Conservation (phyloP, 345 rosid genomes). For the Dimocarpus longan region DNA sequence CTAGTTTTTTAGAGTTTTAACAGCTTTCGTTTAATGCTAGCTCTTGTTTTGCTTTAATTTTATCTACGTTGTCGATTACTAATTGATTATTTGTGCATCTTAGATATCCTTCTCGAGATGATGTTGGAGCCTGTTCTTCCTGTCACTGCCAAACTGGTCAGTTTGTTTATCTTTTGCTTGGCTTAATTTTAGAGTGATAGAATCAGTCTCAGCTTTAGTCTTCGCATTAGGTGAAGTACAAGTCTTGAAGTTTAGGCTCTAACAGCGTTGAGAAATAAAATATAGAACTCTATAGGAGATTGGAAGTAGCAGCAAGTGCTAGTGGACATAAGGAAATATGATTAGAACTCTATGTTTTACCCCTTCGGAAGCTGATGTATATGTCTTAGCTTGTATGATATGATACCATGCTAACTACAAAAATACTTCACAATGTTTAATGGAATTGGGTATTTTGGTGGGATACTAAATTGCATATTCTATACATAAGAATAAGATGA, state of each 20-base stretch:
- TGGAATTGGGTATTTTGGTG: not conserved
- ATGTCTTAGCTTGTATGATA: not conserved
- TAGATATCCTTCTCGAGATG: slow-evolving; percentile 65
- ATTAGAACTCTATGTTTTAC: not conserved
- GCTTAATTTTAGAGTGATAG: not conserved
- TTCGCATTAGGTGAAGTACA: not conserved
- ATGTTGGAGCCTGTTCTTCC: slow-evolving; percentile 62
- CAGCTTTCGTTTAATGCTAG: not conserved
- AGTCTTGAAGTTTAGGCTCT: not conserved
- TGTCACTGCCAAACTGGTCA: slow-evolving; percentile 51
- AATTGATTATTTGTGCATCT: slow-evolving; percentile 12
- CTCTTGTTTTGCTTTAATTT: not conserved
- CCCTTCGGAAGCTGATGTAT: not conserved
- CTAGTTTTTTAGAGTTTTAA: not conserved
- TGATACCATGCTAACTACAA: not conserved
- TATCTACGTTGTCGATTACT: slow-evolving; percentile 8
- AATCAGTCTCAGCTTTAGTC: not conserved
- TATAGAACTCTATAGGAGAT: not conserved
- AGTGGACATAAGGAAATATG: not conserved
- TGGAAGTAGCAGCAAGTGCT: not conserved
- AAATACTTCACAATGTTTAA: not conserved
- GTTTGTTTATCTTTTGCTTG: slow-evolving; percentile 29
- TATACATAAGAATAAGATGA: not conserved
- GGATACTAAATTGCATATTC: not conserved
- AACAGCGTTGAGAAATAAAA: not conserved